A percentile compares a stretch with the other conserved stretches of the same genome.
phyloP scores from a whole-genome alignment of 768 basidiomycete species.

The Megacollybia marginata region DNA sequence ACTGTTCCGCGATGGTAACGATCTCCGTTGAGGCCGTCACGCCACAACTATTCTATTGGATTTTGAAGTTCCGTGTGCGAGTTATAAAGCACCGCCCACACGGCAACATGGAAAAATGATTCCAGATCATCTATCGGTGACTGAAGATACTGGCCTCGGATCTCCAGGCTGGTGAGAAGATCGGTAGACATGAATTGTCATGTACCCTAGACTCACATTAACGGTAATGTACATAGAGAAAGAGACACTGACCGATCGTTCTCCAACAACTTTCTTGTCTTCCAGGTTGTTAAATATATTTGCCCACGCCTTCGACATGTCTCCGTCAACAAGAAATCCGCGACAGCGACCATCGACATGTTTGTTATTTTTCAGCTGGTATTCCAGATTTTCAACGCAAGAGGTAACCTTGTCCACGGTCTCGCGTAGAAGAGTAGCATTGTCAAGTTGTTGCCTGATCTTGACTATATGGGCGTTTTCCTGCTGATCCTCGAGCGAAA shows the following conservation, averaged over 20 bases:
- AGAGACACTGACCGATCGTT: background rate
- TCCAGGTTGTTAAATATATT: background rate
- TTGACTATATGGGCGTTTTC: background rate
- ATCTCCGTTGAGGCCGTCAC: no score
- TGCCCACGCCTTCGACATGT: background rate
- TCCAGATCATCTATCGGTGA: background rate
- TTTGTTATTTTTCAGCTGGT: no score
- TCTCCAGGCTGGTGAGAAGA: background rate
- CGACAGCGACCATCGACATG: background rate
- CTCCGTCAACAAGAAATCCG: background rate
- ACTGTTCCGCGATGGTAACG: no score
- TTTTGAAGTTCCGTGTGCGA: no score
- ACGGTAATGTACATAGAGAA: background rate
- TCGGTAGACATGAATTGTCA: background rate
- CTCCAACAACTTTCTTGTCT: background rate
- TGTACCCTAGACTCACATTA: background rate
- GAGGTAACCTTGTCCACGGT: no score
- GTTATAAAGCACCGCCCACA: background rate
- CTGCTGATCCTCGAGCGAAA: background rate
- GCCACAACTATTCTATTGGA: no score
- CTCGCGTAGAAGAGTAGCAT: no score
- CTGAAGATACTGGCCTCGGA: background rate
- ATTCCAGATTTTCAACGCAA: no score
- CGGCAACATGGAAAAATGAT: background rate
- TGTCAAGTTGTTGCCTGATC: no score